phyloP scores from a whole-genome alignment of 352 stramenopile genomes.

The Pythium guiyangense region DNA sequence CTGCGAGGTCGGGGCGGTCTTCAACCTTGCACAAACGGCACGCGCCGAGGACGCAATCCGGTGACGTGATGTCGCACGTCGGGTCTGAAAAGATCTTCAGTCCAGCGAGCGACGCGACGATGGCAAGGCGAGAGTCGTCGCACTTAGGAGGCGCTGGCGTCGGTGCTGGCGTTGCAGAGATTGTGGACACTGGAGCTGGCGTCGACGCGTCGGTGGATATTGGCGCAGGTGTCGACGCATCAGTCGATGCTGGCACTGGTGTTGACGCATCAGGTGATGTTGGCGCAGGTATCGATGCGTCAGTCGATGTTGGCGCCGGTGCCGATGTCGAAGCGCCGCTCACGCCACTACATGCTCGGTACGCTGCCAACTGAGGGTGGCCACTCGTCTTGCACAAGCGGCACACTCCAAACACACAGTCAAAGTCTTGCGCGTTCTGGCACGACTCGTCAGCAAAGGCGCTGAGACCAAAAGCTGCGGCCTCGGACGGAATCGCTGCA shows the following conservation, averaged over 20 bases:
- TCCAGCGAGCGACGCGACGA: not conserved
- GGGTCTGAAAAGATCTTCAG: not conserved
- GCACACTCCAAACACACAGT: not conserved
- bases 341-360: not conserved
- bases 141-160: not conserved
- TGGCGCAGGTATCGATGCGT: not conserved
- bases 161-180: not conserved
- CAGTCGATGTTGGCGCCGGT: not conserved
- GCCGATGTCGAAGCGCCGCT: not conserved
- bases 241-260: too few relatives aligned
- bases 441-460: not conserved
- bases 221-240: too few relatives aligned
- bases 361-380: not conserved
- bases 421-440: not conserved
- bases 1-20: not conserved
- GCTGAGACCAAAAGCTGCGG: not conserved
- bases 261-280: too few relatives aligned
- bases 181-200: too few relatives aligned
- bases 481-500: not conserved
- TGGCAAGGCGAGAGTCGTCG: not conserved
- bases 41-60: not conserved
- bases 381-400: not conserved
- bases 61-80: not conserved
- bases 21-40: constrained; percentile 3
- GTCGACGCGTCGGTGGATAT: too few relatives aligned